These are phyloP conservation scores for Pseudocercospora vitis DNA, from an alignment of 2,329 filamentous ascomycete species.

Conservation along the genomic window DNA sequence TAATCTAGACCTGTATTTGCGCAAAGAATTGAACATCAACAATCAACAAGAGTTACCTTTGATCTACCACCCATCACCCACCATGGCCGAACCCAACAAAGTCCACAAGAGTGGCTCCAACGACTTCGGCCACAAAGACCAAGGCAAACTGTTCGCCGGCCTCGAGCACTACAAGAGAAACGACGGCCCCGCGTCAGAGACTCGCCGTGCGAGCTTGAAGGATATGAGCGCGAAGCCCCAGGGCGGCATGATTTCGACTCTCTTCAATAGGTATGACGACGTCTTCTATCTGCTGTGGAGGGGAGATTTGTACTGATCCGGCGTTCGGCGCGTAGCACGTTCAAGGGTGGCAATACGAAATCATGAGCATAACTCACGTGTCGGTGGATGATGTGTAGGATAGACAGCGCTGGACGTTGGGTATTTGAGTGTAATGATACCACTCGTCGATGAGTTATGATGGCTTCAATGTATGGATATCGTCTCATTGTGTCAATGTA, in stretches of 20 bases:
- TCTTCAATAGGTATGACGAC: constrained; percentile 18
- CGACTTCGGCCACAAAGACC: constrained; percentile 18
- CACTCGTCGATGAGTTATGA: neutral
- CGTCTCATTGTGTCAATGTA: no score
- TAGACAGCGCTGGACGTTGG: constrained; percentile 3
- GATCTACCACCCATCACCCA: neutral
- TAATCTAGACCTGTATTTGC: neutral
- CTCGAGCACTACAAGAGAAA: constrained; percentile 21
- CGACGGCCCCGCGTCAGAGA: constrained; percentile 5
- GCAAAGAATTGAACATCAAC: neutral
- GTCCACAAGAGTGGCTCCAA: constrained; percentile 15
- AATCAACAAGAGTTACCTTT: neutral
- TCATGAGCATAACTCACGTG: neutral
- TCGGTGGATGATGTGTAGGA: neutral
- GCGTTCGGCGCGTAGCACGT: neutral
- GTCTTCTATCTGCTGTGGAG: constrained; percentile 1
- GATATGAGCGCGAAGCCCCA: constrained; percentile 17
- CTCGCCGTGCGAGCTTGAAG: constrained; percentile 13
- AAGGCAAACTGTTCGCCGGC: constrained; percentile 16
- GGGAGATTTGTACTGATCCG: neutral
- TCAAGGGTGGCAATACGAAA: constrained; percentile 7
- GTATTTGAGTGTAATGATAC: neutral
- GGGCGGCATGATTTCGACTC: constrained; percentile 13
- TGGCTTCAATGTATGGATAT: no score
- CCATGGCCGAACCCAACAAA: constrained; percentile 13